phyloP scores from a whole-genome alignment of 495 filamentous ascomycete species.

The Penicillium steckii region DNA sequence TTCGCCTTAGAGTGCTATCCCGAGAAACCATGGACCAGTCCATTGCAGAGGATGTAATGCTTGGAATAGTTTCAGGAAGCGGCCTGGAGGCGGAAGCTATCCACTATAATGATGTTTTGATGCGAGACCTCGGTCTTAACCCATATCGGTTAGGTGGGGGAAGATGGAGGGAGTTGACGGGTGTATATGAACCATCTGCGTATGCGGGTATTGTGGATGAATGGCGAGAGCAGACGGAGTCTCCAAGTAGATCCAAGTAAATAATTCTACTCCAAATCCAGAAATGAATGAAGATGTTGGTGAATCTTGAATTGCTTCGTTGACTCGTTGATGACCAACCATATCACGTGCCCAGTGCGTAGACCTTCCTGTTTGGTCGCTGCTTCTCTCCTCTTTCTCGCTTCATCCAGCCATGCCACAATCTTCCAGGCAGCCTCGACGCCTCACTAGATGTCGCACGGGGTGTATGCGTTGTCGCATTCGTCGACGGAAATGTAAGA shows the following conservation, averaged over 20 bases:
- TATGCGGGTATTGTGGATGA: constrained; percentile 34
- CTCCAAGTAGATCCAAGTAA: no score
- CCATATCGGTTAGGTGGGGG: constrained; percentile 28
- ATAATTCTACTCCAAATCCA: no score
- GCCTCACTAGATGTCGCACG: constrained; percentile 37
- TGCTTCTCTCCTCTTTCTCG: neutral
- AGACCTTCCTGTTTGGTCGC: constrained; percentile 19
- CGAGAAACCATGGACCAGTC: constrained; percentile 9
- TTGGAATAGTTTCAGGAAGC: constrained; percentile 24
- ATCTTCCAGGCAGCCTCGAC: constrained; percentile 8
- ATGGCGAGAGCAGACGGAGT: no score
- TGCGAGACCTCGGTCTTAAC: constrained; percentile 31
- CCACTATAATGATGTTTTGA: constrained; percentile 34
- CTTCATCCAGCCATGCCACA: constrained; percentile 10
- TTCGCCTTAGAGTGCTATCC: constrained; percentile 9
- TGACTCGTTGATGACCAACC: no score
- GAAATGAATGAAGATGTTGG: no score
- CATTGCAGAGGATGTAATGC: constrained; percentile 30
- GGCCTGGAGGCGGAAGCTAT: constrained; percentile 30
- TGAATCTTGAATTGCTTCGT: no score
- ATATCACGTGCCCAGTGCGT: constrained; percentile 15
- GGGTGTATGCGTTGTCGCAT: constrained; percentile 45
- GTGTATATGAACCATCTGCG: constrained; percentile 26
- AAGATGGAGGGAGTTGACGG: constrained; percentile 22
- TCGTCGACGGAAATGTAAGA: constrained; percentile 42